phyloP scores from a whole-genome alignment of 2,329 filamentous ascomycete genomes.

The Endoconidiophora laricicola region DNA sequence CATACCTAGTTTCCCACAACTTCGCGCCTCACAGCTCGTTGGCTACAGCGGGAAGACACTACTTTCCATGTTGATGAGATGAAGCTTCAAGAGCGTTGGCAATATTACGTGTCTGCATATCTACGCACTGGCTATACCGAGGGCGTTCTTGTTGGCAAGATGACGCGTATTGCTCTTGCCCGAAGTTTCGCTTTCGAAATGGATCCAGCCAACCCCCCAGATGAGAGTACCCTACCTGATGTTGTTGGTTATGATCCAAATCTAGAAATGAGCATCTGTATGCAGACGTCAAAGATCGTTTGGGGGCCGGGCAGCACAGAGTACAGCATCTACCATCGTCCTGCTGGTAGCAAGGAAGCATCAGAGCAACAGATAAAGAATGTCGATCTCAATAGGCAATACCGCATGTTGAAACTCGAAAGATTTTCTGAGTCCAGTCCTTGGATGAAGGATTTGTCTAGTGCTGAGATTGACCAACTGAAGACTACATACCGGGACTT shows the following conservation, averaged over 20 bases:
- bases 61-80: conserved; percentile 83
- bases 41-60: conserved; percentile 49
- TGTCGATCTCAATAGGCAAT: conserved; percentile 37
- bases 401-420: conserved; percentile 53
- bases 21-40: conserved; percentile 35
- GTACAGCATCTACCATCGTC: conserved; percentile 55
- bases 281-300: conserved; percentile 65
- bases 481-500: conserved; percentile 48
- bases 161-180: conserved; percentile 52
- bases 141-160: conserved; percentile 47
- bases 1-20: not conserved
- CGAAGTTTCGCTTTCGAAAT: conserved; percentile 52
- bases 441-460: conserved; percentile 64
- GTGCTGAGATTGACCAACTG: conserved; percentile 57
- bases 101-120: conserved; percentile 89
- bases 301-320: conserved; percentile 56
- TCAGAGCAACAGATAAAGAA: conserved; percentile 31
- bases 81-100: conserved; percentile 70
- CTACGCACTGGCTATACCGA: conserved; percentile 79
- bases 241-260: conserved; percentile 45
- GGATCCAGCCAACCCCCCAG: conserved; percentile 27
- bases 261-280: conserved; percentile 55
- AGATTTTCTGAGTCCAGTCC: conserved; percentile 70
- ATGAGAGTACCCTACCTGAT: conserved; percentile 36
- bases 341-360: conserved; percentile 51